A percentile compares a stretch with the other conserved stretches of the same genome.
Evolutionary conservation across 2,329 filamentous ascomycete genomes (phyloP).

Genomic region (Fonsecaea multimorphosa): DNA sequence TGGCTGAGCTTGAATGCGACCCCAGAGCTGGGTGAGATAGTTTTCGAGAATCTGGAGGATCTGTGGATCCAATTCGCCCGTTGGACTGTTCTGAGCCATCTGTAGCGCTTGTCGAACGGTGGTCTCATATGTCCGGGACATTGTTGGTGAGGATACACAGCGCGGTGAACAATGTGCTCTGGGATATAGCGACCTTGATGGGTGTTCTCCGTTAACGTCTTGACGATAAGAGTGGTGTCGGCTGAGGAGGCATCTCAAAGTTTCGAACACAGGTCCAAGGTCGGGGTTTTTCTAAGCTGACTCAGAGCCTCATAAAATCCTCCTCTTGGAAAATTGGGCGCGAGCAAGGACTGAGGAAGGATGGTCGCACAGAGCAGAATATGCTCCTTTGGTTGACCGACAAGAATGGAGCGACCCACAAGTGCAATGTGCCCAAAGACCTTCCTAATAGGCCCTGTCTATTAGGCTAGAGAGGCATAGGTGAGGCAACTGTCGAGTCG

Average conservation of each 20-base stretch:
- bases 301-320: slow-evolving; percentile 19
- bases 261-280: slow-evolving; percentile 8
- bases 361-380: background rate
- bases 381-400: slow-evolving; percentile 7
- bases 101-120: slow-evolving; percentile 73
- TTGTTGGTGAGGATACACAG: slow-evolving; percentile 20
- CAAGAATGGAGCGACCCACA: slow-evolving; percentile 2
- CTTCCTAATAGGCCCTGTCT: background rate
- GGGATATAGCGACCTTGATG: background rate
- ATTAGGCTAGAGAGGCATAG: slow-evolving; percentile 9
- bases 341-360: background rate
- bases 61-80: slow-evolving; percentile 66
- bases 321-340: background rate
- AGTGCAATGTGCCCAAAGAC: slow-evolving; percentile 6
- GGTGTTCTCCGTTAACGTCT: background rate
- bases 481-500: background rate
- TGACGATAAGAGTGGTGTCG: slow-evolving; percentile 1
- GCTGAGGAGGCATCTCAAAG: slow-evolving; percentile 9
- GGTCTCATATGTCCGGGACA: slow-evolving; percentile 44
- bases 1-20: slow-evolving; percentile 68
- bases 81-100: slow-evolving; percentile 74
- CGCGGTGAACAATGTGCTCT: background rate
- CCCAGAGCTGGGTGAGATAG: slow-evolving; percentile 70
- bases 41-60: slow-evolving; percentile 70
- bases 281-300: slow-evolving; percentile 21